Evolutionary conservation across 2,329 filamentous ascomycete species (phyloP), one percentile per base, ranked within the genome.

Genomic region (Aspergillus sp.): DNA sequence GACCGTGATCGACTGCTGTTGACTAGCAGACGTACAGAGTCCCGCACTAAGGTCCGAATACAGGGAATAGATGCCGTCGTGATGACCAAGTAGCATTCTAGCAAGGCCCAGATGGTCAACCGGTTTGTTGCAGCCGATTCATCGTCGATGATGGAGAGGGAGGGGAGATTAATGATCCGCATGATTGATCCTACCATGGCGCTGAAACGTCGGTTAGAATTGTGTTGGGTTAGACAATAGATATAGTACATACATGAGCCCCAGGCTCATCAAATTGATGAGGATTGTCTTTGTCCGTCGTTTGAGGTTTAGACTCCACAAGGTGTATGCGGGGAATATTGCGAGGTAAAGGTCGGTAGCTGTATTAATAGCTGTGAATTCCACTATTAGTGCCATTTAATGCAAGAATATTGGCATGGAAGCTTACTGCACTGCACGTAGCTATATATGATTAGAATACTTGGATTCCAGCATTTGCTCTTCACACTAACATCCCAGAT

Each of bases 251-350:
- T 49, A 75, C 72, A 75, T 64, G 32, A 74, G 57, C 1, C 73
- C 73, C 44, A 74, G 59, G 11, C 71, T 66, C 6, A 75, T 62
- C 0, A 75, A 61, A 17, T 57, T 36, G 1, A 71, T 66, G 36
- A 76, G 54, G 6, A 68, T 67, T 13, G 74, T n/a, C 54, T 74
- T 76, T 21, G 73, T 68, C 11, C 62, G 58, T 8, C 66, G 25
- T n/a, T 66, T 66, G 41, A 76, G 32, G 8, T 75, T 72, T 21
- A 76, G 55, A 41, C 65, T 70, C 73, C 72, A 75, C 41, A 74
- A 70, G 1, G 71, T 55, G 5, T 64, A 32, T 2, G 67, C 68
- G 0, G 70, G 68, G 23, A 71, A 70, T 5, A 68, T 51, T 3
- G 70, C 69, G 11, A 71, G 55, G 44, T 70, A 71, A 8, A 71